Evolutionary conservation across 2,329 filamentous ascomycete species (phyloP), one percentile per base, ranked within the genome.

Genomic region (Aspergillus phoenicis): DNA sequence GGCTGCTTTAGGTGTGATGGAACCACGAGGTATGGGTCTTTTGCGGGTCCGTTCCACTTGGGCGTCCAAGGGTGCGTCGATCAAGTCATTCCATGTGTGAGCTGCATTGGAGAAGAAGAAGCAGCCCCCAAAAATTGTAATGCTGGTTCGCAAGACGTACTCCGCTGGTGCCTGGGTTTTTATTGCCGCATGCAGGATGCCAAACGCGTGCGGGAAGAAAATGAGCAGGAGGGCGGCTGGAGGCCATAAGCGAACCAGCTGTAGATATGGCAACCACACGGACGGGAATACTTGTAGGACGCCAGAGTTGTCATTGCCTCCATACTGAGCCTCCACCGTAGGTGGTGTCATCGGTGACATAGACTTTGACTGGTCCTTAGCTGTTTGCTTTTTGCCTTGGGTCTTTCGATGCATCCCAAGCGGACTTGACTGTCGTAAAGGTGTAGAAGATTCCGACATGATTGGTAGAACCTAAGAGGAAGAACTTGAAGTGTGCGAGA

Each of bases 121-220:
- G 5, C 91, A 90, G 52, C 92, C 91, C 7, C 20, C 56, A 45
- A 63, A 59, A 11, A 61, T 38, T 15, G 57, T 11, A n/a, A 22
- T 24, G 38, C 48, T 48, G 13, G 58, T 38, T 11, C 38, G 45
- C 20, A 60, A 11, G 2, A 86, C 83, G 70, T 95, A 49, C 83
- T 0, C 89, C 89, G 2, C 75, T 73, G 5, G 85, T 81, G 70
- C 94, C 83, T 0, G 89, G 89, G 28, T 48, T 20, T 15, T 82
- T 2, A 60, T 48, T 4, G 62, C 56, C n/a, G 62, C 62, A 53
- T 60, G 62, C 2, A 96, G 83, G 0, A 91, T 94, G 60, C 91
- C 93, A 80, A 93, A 96, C 15, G 94, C 81, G 71, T 92, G 94
- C 20, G 92, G 92, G 69, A 94, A 91, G 80, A 89, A 94, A 62